These are phyloP conservation scores for Fraxinus platypoda DNA, from an alignment of 305 asterid species.

Conservation along the genomic window DNA sequence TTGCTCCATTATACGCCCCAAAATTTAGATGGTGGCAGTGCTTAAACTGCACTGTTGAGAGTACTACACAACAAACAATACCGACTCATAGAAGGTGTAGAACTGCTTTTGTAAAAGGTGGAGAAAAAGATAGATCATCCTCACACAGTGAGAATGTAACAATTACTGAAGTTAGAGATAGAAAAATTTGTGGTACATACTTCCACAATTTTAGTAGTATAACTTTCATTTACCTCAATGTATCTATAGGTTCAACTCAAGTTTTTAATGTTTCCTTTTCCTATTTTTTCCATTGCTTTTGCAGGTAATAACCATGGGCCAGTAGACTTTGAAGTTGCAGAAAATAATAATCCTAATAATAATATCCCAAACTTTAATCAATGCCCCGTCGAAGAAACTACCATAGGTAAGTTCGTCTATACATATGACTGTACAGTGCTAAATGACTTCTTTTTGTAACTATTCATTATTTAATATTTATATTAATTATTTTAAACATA, in stretches of 20 bases:
- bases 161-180: slow-evolving; percentile 18
- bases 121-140: slow-evolving; percentile 19
- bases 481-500: neutral
- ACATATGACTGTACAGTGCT: neutral
- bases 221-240: neutral
- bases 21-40: slow-evolving; percentile 57
- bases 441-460: neutral
- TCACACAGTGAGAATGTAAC: slow-evolving; percentile 17
- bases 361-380: neutral
- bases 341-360: slow-evolving; percentile 21
- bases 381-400: slow-evolving; percentile 12
- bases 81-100: slow-evolving; percentile 22
- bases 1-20: slow-evolving; percentile 57
- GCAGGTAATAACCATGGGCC: slow-evolving; percentile 21
- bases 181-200: neutral
- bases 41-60: slow-evolving; percentile 32
- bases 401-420: slow-evolving; percentile 18
- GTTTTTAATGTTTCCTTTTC: neutral
- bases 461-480: neutral
- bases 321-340: slow-evolving; percentile 8
- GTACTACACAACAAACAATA: slow-evolving; percentile 20
- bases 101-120: slow-evolving; percentile 21
- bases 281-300: slow-evolving; percentile 13
- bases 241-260: neutral
- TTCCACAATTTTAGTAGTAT: neutral